Base-by-base conservation (phyloP, 2,329 filamentous ascomycete species). In the Cladophialophora bantiana region DNA sequence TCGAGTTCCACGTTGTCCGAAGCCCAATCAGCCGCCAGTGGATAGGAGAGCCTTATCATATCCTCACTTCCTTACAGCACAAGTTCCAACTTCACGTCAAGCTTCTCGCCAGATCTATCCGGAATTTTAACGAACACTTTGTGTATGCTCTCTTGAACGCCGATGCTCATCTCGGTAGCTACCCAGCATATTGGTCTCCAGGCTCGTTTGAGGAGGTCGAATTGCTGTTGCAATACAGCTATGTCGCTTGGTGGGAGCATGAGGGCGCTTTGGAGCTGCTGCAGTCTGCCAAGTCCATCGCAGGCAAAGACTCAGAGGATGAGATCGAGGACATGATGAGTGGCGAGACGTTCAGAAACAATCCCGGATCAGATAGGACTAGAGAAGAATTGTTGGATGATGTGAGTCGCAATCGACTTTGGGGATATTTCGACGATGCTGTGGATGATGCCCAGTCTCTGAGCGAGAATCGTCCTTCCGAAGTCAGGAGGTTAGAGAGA, bases 41-140 rank as follows among this genome's bases (percentile, higher is more conserved):
- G 53, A 60, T 64, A 31, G 55, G 53, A 9, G 58, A 59, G 53
- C 36, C 67, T 1, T 42, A 63, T 26, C 36, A 64, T 3, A 67
- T 72, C 38, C 66, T 73, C 31, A 57, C 26, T 9, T 26, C 20
- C 42, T 35, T 63, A 10, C 74, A 75, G 31, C 20, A 66, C 31
- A 65, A 65, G 7, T 62, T 78, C 50, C 50, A 71, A 45, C 13
- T 18, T 2, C 74, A 80, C 42, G 65, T 78, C 12, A 34, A 66
- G 15, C 31, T 66, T 15, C 62, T 77, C 32, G 73, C 73, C 67
- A 52, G 62, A 32, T 50, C 52, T 7, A 62, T 75, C 7, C 52
- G 73, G 10, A 63, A 64, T 3, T 36, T 26, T 9, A 77, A 77
- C 66, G 50, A 63, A 26, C 67, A 74, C 55, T 76, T 77, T 59